Evolutionary conservation across 768 basidiomycete species (phyloP).

Genomic region (Punctularia strigosozonata): DNA sequence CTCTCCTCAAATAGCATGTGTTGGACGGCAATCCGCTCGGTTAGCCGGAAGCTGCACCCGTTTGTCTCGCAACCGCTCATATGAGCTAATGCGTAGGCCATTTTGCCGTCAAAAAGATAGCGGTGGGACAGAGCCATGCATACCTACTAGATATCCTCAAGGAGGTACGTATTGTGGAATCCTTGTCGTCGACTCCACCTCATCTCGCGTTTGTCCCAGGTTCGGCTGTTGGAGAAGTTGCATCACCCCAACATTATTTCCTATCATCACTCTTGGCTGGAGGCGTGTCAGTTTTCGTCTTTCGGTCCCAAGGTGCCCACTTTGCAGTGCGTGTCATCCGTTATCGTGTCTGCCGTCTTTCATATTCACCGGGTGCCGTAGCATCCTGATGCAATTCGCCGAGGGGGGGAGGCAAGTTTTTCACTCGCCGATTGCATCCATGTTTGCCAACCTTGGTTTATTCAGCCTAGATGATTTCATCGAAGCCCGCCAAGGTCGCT

Average conservation of each 20-base stretch:
- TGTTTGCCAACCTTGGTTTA: too few relatives aligned
- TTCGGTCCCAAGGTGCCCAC: constrained; percentile 87
- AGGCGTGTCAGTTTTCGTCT: constrained; percentile 71
- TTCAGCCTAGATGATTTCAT: constrained; percentile 83
- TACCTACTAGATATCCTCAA: constrained; percentile 75
- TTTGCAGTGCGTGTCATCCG: constrained; percentile 50
- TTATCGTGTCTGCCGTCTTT: not conserved
- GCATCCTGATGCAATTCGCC: constrained; percentile 89
- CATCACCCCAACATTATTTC: constrained; percentile 91
- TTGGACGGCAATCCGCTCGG: constrained; percentile 81
- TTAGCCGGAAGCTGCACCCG: constrained; percentile 16
- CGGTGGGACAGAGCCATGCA: constrained; percentile 81
- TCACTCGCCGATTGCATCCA: too few relatives aligned
- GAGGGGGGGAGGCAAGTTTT: constrained; percentile 87
- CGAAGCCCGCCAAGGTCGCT: constrained; percentile 61
- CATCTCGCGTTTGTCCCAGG: constrained; percentile 24
- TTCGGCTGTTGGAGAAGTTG: constrained; percentile 74
- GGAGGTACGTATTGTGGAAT: constrained; percentile 33
- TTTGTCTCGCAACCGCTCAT: not conserved
- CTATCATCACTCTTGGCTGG: constrained; percentile 94
- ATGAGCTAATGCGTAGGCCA: constrained; percentile 33
- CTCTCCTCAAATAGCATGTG: constrained; percentile 43
- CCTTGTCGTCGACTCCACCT: not conserved
- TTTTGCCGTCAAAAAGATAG: constrained; percentile 95
- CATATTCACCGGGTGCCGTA: constrained; percentile 15